phyloP scores from a whole-genome alignment of 495 filamentous ascomycete species.

The Podospora pseudopauciseta region DNA sequence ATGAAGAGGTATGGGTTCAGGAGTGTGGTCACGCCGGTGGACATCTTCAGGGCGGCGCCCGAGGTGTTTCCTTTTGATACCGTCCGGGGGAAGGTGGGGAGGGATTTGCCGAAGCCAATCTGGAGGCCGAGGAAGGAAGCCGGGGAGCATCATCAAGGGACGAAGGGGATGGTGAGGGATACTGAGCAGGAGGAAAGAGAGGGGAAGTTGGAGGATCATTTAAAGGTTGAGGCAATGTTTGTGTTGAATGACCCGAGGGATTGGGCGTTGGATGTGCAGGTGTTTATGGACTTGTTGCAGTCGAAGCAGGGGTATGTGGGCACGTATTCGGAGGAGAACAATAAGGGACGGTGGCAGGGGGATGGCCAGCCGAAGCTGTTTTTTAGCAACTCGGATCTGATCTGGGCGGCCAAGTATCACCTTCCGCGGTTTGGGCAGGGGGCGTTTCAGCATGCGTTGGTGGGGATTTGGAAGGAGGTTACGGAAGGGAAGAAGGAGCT shows the following conservation, averaged over 20 bases:
- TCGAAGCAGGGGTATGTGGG: slow-evolving; percentile 71
- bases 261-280: slow-evolving; percentile 83
- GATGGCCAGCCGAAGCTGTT: slow-evolving; percentile 77
- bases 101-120: slow-evolving; percentile 54
- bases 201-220: slow-evolving; percentile 25
- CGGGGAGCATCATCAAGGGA: neutral
- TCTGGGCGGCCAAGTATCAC: slow-evolving; percentile 79
- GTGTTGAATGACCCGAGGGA: slow-evolving; percentile 90
- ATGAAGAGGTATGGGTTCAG: slow-evolving; percentile 71
- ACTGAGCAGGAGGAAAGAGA: neutral
- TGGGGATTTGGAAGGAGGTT: slow-evolving; percentile 70
- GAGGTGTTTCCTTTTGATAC: slow-evolving; percentile 75
- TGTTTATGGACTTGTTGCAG: slow-evolving; percentile 77
- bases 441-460: slow-evolving; percentile 77
- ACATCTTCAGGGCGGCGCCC: slow-evolving; percentile 72
- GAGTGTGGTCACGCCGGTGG: slow-evolving; percentile 78
- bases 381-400: slow-evolving; percentile 83
- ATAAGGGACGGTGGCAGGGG: slow-evolving; percentile 66
- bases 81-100: slow-evolving; percentile 20
- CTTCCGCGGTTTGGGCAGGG: slow-evolving; percentile 92
- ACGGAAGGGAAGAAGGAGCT: slow-evolving; percentile 61
- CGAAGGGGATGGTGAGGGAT: neutral
- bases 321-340: slow-evolving; percentile 62
- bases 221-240: slow-evolving; percentile 81
- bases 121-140: neutral